phyloP scores from a whole-genome alignment of 768 basidiomycete genomes.

The Xanthoconium purpureum region DNA sequence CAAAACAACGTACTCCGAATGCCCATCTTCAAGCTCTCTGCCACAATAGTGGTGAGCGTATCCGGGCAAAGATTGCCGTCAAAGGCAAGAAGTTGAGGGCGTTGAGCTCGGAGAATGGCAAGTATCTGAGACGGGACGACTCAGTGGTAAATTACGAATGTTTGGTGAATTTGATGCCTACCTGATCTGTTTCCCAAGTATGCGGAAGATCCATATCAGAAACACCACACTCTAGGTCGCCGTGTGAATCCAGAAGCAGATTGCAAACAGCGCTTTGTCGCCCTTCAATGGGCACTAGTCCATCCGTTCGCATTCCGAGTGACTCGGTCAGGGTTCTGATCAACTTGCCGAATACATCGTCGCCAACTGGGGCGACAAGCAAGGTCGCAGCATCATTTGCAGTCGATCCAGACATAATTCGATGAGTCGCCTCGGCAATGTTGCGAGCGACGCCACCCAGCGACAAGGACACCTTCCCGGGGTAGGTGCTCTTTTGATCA shows the following conservation, averaged over 20 bases:
- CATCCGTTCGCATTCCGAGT: constrained; percentile 81
- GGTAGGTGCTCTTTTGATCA: constrained; percentile 68
- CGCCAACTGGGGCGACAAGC: constrained; percentile 73
- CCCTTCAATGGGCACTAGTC: constrained; percentile 46
- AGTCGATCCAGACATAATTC: constrained; percentile 43
- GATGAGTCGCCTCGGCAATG: constrained; percentile 85
- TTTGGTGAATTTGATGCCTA: constrained; percentile 21
- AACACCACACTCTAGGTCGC: constrained; percentile 77
- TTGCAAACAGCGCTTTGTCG: constrained; percentile 79
- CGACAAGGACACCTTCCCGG: constrained; percentile 69
- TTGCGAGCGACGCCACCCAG: constrained; percentile 95
- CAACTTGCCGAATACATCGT: constrained; percentile 73
- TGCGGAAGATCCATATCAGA: constrained; percentile 85
- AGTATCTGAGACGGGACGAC: constrained; percentile 42
- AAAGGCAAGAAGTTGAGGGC: constrained; percentile 60
- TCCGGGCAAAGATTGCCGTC: constrained; percentile 72
- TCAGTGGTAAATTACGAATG: neutral
- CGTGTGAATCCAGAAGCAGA: constrained; percentile 70
- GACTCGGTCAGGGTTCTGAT: constrained; percentile 53
- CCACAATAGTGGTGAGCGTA: constrained; percentile 49
- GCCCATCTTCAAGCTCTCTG: constrained; percentile 43
- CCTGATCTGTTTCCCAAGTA: constrained; percentile 43
- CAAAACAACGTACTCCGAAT: constrained; percentile 50
- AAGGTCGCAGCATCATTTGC: constrained; percentile 38
- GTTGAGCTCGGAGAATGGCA: constrained; percentile 43